phyloP scores from a whole-genome alignment of 2,329 filamentous ascomycete genomes.

The Fusarium hostae region DNA sequence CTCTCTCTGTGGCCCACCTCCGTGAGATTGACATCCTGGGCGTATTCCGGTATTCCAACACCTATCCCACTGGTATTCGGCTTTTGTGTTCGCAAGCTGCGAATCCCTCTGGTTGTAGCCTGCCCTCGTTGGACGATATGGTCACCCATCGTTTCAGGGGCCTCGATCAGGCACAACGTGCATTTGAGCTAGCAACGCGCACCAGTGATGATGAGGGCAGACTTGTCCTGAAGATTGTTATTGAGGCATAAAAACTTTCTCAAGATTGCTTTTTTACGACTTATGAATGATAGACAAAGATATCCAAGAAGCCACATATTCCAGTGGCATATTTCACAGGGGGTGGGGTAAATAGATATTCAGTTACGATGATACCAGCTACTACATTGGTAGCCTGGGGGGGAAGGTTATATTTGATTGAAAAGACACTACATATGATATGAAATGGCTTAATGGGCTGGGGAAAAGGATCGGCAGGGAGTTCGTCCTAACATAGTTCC shows the following conservation, averaged over 20 bases:
- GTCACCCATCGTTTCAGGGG: constrained; percentile 79
- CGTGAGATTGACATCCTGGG: constrained; percentile 83
- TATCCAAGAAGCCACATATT: constrained; percentile 13
- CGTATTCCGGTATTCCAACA: constrained; percentile 81
- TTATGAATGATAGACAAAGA: constrained; percentile 38
- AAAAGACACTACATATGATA: background rate
- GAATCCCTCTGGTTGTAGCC: constrained; percentile 53
- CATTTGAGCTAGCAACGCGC: constrained; percentile 76
- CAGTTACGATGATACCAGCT: background rate
- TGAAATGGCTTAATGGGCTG: background rate
- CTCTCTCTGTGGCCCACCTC: constrained; percentile 76
- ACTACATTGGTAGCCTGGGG: background rate
- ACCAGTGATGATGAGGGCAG: constrained; percentile 75
- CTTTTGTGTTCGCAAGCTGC: constrained; percentile 61
- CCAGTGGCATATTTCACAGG: background rate
- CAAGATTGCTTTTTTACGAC: constrained; percentile 2
- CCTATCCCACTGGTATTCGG: constrained; percentile 76
- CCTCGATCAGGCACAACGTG: constrained; percentile 68
- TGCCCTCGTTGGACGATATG: constrained; percentile 75
- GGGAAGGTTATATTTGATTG: background rate
- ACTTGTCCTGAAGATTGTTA: constrained; percentile 78
- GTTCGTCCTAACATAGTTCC: background rate
- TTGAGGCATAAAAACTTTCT: constrained; percentile 57
- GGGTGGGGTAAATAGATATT: background rate
- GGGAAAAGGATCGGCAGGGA: background rate